Base-by-base conservation (phyloP, 140 eudicot genomes). In the Flaveria floridana region DNA sequence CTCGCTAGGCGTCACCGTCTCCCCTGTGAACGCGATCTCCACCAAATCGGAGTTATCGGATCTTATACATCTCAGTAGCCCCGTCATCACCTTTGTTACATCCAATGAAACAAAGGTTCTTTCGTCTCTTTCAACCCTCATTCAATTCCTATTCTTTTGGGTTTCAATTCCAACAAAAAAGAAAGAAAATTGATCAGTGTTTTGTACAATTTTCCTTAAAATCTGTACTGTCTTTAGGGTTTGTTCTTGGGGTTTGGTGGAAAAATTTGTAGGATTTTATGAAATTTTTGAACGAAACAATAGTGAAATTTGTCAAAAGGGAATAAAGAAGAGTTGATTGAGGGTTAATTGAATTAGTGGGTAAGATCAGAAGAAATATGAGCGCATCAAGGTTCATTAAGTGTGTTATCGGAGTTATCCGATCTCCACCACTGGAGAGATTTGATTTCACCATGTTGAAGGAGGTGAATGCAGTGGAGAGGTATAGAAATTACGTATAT, bases 11-110 rank as follows among this genome's bases (percentile, higher is more conserved):
- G 71, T 88, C 72, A 82, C 76, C 46, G 67, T 90, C 34, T 93
- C 98, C 2, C 98, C 98, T 3, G 95, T 88, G 0, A 93, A 93
- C n/a, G 96, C 98, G 39, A 64, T 93, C 0, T 85, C 93, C 12
- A 79, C 97, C 21, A 44, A 65, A 2, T 78, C 89, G 16, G 93
- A 93, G 84, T 15, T 93, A 57, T 3, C 82, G 8, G 96, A 93
- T 83, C 71, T 89, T 0, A n/a, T 89, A 15, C 28, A 57, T 0
- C 81, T 93, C 25, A 25, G 76, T 25, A 85, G 83, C 0, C 98
- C 98, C 7, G 56, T 71, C 7, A 41, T 93, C 72, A 86, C 85
- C 1, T 90, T 93, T 37, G 65, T 86, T 19, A 76, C 87, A 11
- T 73, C 96, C 23, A 23, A 23, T 84, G 78, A 74, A 69, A 74